A percentile compares a stretch with the other conserved stretches of the same genome.
phyloP scores from a whole-genome alignment of 2,329 filamentous ascomycete genomes.

The Raffaelea ambrosiae region DNA sequence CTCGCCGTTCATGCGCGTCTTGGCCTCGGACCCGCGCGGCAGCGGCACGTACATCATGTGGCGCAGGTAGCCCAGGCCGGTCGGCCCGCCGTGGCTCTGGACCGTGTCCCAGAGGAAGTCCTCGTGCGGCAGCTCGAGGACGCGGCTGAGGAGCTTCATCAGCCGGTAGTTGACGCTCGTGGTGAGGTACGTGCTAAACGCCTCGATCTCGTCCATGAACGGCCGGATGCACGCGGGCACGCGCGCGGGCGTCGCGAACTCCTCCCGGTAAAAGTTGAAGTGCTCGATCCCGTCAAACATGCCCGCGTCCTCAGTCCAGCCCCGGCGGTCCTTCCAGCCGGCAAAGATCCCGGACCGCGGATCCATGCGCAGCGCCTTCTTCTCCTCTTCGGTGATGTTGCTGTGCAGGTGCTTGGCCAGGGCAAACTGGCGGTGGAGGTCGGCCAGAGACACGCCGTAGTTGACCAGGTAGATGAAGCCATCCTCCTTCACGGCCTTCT shows the following conservation, averaged over 20 bases:
- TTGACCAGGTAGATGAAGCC: slow-evolving; percentile 40
- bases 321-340: slow-evolving; percentile 40
- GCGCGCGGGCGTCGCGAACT: slow-evolving; percentile 32
- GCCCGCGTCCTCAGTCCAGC: slow-evolving; percentile 31
- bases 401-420: slow-evolving; percentile 40
- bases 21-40: slow-evolving; percentile 22
- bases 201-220: slow-evolving; percentile 40
- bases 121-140: slow-evolving; percentile 34
- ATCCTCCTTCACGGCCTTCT: slow-evolving; percentile 32
- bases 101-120: slow-evolving; percentile 34
- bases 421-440: slow-evolving; percentile 41
- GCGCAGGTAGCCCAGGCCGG: slow-evolving; percentile 36
- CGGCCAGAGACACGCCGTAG: slow-evolving; percentile 37
- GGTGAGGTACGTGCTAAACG: slow-evolving; percentile 30
- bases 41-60: slow-evolving; percentile 33
- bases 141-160: slow-evolving; percentile 30
- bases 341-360: slow-evolving; percentile 38
- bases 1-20: slow-evolving; percentile 25
- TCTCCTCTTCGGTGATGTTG: slow-evolving; percentile 41
- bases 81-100: slow-evolving; percentile 31
- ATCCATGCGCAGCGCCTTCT: slow-evolving; percentile 35
- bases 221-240: slow-evolving; percentile 35
- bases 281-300: slow-evolving; percentile 44
- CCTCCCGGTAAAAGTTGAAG: slow-evolving; percentile 42
- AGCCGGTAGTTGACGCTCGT: slow-evolving; percentile 35